Percentiles rank a stretch among this genome's conserved stretches.
Evolutionary conservation across 2,329 filamentous ascomycete species (phyloP).

Genomic region (Colletotrichum orchidophilum): DNA sequence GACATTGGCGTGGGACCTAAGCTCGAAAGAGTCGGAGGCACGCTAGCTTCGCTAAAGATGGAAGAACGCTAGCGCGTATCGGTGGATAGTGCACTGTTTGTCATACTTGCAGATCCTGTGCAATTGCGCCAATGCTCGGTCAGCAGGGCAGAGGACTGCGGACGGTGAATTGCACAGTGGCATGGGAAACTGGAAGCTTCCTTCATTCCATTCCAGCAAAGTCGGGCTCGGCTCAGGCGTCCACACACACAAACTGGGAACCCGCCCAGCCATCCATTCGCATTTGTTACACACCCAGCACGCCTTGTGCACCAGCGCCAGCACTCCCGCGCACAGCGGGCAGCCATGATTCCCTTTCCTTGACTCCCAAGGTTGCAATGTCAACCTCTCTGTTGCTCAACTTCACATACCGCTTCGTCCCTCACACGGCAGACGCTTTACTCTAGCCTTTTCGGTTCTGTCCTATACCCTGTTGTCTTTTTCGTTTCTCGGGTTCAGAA

Average conservation of each 20-base stretch:
- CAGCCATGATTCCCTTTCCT: neutral
- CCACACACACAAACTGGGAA: neutral
- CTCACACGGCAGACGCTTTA: neutral
- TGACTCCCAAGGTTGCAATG: neutral
- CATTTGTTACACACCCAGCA: neutral
- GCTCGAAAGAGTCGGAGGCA: neutral
- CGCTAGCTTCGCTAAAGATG: constrained; percentile 11
- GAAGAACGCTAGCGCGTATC: constrained; percentile 14
- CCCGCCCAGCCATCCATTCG: constrained; percentile 4
- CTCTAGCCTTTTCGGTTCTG: constrained; percentile 17
- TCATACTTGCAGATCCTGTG: constrained; percentile 29
- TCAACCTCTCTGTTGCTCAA: constrained; percentile 1
- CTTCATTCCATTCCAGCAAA: constrained; percentile 19
- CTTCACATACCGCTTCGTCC: constrained; percentile 8
- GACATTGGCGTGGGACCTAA: no score
- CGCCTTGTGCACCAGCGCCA: neutral
- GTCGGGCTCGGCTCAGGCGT: neutral
- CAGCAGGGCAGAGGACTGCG: constrained; percentile 13
- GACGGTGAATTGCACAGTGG: neutral
- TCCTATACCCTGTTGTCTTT: constrained; percentile 28
- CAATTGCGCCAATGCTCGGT: constrained; percentile 27
- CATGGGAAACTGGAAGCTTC: constrained; percentile 30
- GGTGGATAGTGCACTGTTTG: constrained; percentile 27
- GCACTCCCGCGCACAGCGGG: neutral
- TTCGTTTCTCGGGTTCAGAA: constrained; percentile 5